Evolutionary conservation across 495 filamentous ascomycete genomes (phyloP), one percentile per base, ranked within the genome.

Genomic region (Penicillium maclennaniae): DNA sequence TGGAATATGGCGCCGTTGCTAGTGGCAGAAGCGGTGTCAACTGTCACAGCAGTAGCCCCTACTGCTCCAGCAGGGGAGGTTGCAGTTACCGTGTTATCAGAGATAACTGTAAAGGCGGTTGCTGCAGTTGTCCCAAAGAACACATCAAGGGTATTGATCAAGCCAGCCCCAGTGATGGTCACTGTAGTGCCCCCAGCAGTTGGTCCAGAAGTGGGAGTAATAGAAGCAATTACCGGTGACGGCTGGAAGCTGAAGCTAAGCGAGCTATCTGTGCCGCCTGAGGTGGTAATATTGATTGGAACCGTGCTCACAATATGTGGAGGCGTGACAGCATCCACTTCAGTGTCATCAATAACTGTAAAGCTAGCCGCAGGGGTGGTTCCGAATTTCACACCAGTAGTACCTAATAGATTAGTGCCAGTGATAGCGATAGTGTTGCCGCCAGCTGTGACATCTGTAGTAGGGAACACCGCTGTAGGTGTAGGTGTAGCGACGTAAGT

Each of bases 251-350:
- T 51, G 23, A 43, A 51, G 12, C 23, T 43, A 34, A 51, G 40
- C 27, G 48, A 43, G 38, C 40, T 51, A 43, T 43, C 17, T 17
- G 27, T 51, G 21, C 48, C 48, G 16, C 48, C 48, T 2, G 48
- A 23, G 17, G 38, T 42, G 15, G 48, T 51, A 25, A 51, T 51
- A 21, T 27, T 51, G 48, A 51, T n/a, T 20, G 38, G 48, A 21
- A 51, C 48, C 36, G 48, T 43, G 20, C 48, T 23, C 17, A 43
- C 26, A 21, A 23, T 8, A 17, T 51, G 48, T 6, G 38, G 8
- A 1, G 48, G 48, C 6, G 48, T 21, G 1, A 31, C 16, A 20
- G 27, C 38, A 17, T 41, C 26, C 0, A 51, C 25, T 3, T 43
- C n/a, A 0, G 48, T 44, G 25, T 51, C 48, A 36, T 20, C 38